Evolutionary conservation across 345 rosid species (phyloP).

Genomic region (Citropsis articulata): DNA sequence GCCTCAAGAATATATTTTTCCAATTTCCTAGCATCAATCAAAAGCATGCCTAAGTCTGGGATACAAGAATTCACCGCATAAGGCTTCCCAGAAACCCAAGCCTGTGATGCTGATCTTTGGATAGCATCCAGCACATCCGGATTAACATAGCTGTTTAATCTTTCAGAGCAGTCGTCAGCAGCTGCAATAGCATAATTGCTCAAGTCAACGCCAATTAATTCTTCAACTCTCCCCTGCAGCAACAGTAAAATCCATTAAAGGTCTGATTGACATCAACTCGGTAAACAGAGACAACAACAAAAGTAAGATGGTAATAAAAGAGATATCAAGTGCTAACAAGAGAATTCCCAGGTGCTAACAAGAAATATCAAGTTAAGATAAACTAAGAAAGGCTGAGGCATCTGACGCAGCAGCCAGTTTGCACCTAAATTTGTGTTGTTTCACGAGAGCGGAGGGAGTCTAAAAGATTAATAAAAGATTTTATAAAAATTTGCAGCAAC

Average conservation of each 20-base stretch:
- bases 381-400: neutral
- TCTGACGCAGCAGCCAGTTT: neutral
- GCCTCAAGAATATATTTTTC: slow-evolving; percentile 23
- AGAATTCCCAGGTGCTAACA: neutral
- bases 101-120: slow-evolving; percentile 38
- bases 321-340: neutral
- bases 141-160: slow-evolving; percentile 24
- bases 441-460: neutral
- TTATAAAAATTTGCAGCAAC: neutral
- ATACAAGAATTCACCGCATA: slow-evolving; percentile 34
- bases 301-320: neutral
- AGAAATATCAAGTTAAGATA: neutral
- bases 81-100: slow-evolving; percentile 38
- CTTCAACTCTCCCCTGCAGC: slow-evolving; percentile 41
- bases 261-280: neutral
- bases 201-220: slow-evolving; percentile 30
- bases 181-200: slow-evolving; percentile 29
- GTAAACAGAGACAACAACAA: neutral
- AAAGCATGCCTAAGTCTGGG: slow-evolving; percentile 30
- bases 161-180: slow-evolving; percentile 40
- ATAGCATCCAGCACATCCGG: slow-evolving; percentile 37
- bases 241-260: neutral
- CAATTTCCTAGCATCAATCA: slow-evolving; percentile 33
- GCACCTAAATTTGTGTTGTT: neutral
- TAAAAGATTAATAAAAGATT: neutral